Base-by-base conservation (phyloP, 2,329 filamentous ascomycete species). In the Penicillium sp. region DNA sequence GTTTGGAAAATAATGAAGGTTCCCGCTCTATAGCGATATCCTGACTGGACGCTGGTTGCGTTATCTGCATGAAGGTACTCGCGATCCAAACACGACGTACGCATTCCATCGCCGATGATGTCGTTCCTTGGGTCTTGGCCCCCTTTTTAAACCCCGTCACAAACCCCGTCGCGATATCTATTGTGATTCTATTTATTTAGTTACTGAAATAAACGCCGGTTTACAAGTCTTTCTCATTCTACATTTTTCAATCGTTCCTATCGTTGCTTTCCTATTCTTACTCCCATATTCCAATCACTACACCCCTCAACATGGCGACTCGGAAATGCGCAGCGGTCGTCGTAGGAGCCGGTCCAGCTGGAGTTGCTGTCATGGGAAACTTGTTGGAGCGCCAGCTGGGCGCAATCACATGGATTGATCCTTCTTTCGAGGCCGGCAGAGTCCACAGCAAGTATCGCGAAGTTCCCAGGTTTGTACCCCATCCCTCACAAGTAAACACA, bases 321-420 rank as follows among this genome's bases (percentile, higher is more conserved):
- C 68, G 69, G 43, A 73, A 66, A 66, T 84, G 79, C 65, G 79
- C 78, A 50, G 83, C 83, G 3, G 79, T 86, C 1, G 84, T 87
- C 2, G 81, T 86, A 21, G 84, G 84, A 50, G 82, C 80, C 54
- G 84, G 84, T 17, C 81, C 84, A 4, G 82, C 82, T 43, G 85
- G 85, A 56, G 79, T 87, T 55, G 84, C 84, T 4, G 81, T 81
- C 7, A 77, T 87, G 25, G 85, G 85, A n/a, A 86, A 85, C 64
- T 72, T 88, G 19, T 76, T 88, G 19, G 83, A 87, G 65, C 77
- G 79, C 33, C 77, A 79, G 47, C 73, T 80, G 8, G 71, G 75
- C n/a, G 79, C 79, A 15, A 78, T 87, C 49, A 70, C 84, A 51
- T 88, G 85, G 86, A 75, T 86, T 41, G 85, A 87, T 66, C 78